Evolutionary conservation across 768 basidiomycete species (phyloP).

Genomic region (Lepiota venenata): DNA sequence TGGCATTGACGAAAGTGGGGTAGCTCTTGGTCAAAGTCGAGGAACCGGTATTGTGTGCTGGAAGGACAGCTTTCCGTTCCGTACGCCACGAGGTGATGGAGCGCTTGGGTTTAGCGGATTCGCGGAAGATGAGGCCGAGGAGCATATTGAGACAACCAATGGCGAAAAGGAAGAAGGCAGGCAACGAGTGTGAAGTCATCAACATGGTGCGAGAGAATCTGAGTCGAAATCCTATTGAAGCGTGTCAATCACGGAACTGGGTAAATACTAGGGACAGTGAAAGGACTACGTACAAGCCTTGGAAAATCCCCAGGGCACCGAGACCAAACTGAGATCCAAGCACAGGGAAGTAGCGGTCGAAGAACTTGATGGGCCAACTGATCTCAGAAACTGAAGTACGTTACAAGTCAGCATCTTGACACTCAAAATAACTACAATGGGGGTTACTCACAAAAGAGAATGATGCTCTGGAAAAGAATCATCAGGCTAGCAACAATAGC

Average conservation of each 20-base stretch:
- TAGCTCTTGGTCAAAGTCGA: constrained; percentile 23
- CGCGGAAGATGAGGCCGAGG: constrained; percentile 69
- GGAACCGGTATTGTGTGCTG: constrained; percentile 33
- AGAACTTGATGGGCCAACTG: constrained; percentile 75
- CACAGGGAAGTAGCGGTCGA: constrained; percentile 87
- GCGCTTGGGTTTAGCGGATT: constrained; percentile 56
- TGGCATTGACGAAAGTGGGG: constrained; percentile 25
- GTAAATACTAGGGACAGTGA: neutral
- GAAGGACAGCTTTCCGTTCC: constrained; percentile 49
- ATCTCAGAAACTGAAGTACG: constrained; percentile 55
- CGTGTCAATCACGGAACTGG: neutral
- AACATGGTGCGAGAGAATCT: constrained; percentile 75
- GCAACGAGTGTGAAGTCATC: constrained; percentile 87
- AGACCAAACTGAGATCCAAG: constrained; percentile 85
- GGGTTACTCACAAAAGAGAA: constrained; percentile 61
- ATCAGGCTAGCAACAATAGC: constrained; percentile 83
- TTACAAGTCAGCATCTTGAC: neutral
- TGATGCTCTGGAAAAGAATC: constrained; percentile 75
- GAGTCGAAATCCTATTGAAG: constrained; percentile 55
- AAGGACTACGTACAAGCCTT: constrained; percentile 56
- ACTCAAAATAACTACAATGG: neutral
- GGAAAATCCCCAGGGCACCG: constrained; percentile 84
- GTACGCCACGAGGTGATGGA: constrained; percentile 65
- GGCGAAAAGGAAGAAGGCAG: constrained; percentile 89
- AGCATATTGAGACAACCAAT: constrained; percentile 88